phyloP scores from a whole-genome alignment of 2,329 filamentous ascomycete species.

The Penicillium sp. region DNA sequence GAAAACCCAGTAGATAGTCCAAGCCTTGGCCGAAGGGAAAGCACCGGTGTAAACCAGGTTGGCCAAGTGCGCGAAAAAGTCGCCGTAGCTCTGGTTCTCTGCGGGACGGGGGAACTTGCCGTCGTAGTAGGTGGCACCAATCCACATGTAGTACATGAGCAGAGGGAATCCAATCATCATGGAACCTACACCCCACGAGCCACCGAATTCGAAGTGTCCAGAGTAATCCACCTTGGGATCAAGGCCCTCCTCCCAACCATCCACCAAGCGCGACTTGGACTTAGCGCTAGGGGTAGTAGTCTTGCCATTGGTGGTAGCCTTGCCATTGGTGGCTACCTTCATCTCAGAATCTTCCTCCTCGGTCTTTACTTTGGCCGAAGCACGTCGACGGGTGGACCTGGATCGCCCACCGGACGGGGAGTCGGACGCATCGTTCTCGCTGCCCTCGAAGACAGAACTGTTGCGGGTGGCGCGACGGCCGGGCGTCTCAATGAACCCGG shows the following conservation, averaged over 20 bases:
- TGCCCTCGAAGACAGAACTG: constrained; percentile 38
- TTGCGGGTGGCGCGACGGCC: constrained; percentile 45
- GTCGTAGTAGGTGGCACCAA: constrained; percentile 87
- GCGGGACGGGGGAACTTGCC: constrained; percentile 70
- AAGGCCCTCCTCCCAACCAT: constrained; percentile 42
- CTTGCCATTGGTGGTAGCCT: constrained; percentile 25
- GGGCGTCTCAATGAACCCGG: constrained; percentile 53
- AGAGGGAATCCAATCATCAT: constrained; percentile 94
- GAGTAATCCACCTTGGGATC: constrained; percentile 47
- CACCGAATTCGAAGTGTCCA: constrained; percentile 75
- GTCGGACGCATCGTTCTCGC: constrained; percentile 30
- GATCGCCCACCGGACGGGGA: constrained; percentile 23
- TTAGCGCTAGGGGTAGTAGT: constrained; percentile 19
- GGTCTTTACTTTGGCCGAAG: constrained; percentile 27
- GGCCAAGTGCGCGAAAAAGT: constrained; percentile 69
- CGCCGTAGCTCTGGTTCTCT: constrained; percentile 61
- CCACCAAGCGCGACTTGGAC: constrained; percentile 33
- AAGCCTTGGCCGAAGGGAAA: constrained; percentile 76
- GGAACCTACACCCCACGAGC: constrained; percentile 68
- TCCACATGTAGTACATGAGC: constrained; percentile 99
- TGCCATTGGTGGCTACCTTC: constrained; percentile 24
- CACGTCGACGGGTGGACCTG: constrained; percentile 33
- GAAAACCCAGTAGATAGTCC: constrained; percentile 93
- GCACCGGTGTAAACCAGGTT: constrained; percentile 76
- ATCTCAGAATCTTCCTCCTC: constrained; percentile 28